These are phyloP conservation scores for Epichloe sp. DNA, from an alignment of 2,329 filamentous ascomycete genomes.

Conservation along the genomic window DNA sequence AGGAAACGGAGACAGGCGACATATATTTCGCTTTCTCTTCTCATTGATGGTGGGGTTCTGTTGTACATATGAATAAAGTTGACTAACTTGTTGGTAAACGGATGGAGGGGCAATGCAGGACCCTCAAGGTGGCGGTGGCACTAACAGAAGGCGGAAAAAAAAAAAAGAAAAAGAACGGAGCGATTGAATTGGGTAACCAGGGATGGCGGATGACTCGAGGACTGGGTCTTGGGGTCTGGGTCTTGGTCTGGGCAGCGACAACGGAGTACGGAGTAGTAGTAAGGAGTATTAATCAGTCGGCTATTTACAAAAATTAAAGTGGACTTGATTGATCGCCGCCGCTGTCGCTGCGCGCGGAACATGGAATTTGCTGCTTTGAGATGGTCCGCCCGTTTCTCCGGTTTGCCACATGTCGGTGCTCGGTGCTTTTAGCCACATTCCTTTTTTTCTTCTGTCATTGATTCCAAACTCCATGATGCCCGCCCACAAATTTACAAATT, in stretches of 20 bases:
- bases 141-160: background rate
- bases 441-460: too few relatives aligned
- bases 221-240: background rate
- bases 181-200: background rate
- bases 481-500: too few relatives aligned
- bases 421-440: too few relatives aligned
- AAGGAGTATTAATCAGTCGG: too few relatives aligned
- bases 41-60: slow-evolving; percentile 1
- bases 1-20: background rate
- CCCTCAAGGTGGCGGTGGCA: background rate
- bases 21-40: background rate
- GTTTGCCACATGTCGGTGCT: too few relatives aligned
- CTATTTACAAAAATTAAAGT: too few relatives aligned
- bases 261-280: background rate
- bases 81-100: background rate
- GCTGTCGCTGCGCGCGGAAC: too few relatives aligned
- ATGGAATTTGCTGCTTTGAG: too few relatives aligned
- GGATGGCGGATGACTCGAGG: slow-evolving; percentile 1
- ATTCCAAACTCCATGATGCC: too few relatives aligned
- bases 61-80: too few relatives aligned
- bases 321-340: too few relatives aligned
- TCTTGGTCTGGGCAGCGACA: background rate
- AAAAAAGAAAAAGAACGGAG: background rate
- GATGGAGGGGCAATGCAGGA: slow-evolving; percentile 2
- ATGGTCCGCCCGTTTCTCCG: too few relatives aligned